Evolutionary conservation across 1,139 yeast genomes (phyloP).

Genomic region (Debaryomyces coudertii): DNA sequence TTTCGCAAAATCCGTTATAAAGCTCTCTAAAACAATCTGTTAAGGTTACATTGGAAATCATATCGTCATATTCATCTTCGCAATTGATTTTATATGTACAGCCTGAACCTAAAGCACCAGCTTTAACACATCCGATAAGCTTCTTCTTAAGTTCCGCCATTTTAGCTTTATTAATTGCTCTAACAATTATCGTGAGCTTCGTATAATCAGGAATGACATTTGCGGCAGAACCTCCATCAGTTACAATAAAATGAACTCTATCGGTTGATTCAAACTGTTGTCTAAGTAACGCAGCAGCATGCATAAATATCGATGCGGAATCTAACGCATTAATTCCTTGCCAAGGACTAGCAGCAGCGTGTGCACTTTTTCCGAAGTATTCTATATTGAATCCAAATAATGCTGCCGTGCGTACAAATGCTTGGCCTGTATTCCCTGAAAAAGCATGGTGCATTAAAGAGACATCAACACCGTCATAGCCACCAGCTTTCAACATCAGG

Average conservation of each 20-base stretch:
- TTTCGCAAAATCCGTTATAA: constrained; percentile 12
- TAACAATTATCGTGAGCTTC: constrained; percentile 13
- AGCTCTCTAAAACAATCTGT: constrained; percentile 16
- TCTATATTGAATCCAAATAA: constrained; percentile 15
- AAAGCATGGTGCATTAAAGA: constrained; percentile 25
- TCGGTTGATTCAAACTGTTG: constrained; percentile 22
- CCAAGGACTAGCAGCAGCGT: constrained; percentile 24
- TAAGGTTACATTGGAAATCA: constrained; percentile 19
- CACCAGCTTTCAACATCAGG: constrained; percentile 23
- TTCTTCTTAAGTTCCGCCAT: constrained; percentile 15
- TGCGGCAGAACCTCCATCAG: constrained; percentile 20
- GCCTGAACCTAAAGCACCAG: constrained; percentile 21
- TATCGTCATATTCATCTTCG: constrained; percentile 16
- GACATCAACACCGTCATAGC: constrained; percentile 21
- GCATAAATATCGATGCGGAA: constrained; percentile 21
- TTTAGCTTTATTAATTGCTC: neutral
- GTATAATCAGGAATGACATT: constrained; percentile 20
- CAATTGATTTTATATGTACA: constrained; percentile 17
- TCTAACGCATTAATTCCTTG: constrained; percentile 24
- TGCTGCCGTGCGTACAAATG: constrained; percentile 16
- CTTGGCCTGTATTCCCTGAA: constrained; percentile 9
- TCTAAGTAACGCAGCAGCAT: constrained; percentile 20
- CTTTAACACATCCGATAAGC: constrained; percentile 19
- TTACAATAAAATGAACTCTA: constrained; percentile 20
- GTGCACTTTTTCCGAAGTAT: constrained; percentile 21